A percentile compares a stretch with the other conserved stretches of the same genome.
These are phyloP conservation scores for Spencermartinsiella europaea DNA, from an alignment of 805 yeast species.

Conservation along the genomic window DNA sequence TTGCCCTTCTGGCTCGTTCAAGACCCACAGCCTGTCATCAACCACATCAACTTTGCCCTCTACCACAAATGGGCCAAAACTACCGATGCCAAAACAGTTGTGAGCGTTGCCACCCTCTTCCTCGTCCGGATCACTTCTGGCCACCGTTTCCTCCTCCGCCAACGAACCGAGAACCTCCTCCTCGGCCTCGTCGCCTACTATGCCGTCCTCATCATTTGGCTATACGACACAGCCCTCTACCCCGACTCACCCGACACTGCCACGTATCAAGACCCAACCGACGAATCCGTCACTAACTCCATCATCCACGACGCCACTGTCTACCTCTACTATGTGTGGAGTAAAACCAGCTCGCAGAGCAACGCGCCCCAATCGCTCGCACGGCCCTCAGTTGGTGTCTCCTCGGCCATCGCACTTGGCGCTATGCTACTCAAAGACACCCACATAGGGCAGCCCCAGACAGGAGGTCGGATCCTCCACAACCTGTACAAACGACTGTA, in stretches of 20 bases:
- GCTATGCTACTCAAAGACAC: constrained; percentile 15
- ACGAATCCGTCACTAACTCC: constrained; percentile 10
- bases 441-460: constrained; percentile 13
- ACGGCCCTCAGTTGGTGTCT: constrained; percentile 1
- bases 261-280: neutral
- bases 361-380: neutral
- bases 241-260: neutral
- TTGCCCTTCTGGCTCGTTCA: constrained; percentile 12
- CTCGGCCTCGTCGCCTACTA: constrained; percentile 27
- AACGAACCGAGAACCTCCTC: constrained; percentile 19
- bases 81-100: constrained; percentile 26
- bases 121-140: constrained; percentile 25
- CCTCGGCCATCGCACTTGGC: constrained; percentile 14
- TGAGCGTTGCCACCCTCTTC: constrained; percentile 24
- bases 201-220: constrained; percentile 27
- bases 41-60: constrained; percentile 6
- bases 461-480: constrained; percentile 18
- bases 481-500: constrained; percentile 11
- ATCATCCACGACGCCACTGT: constrained; percentile 24
- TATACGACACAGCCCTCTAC: constrained; percentile 16
- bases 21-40: neutral
- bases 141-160: constrained; percentile 19
- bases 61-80: constrained; percentile 26
- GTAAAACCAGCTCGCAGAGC: constrained; percentile 1
- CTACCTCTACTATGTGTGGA: constrained; percentile 21